phyloP scores from a whole-genome alignment of 768 basidiomycete species.

The Leccinum aurantiacum region DNA sequence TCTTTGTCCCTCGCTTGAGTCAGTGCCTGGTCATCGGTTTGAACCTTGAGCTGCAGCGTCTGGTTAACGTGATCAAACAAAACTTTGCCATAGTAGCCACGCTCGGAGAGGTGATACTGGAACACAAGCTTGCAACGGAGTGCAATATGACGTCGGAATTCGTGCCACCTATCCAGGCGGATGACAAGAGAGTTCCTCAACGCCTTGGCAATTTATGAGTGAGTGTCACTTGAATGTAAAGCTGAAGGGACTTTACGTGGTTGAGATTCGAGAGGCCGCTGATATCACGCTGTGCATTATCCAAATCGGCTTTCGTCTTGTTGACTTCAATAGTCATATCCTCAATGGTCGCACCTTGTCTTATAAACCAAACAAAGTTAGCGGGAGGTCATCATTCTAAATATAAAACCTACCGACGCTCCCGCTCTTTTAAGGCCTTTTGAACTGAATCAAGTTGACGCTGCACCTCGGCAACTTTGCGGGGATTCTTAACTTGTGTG shows the following conservation, averaged over 20 bases:
- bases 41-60: slow-evolving; percentile 71
- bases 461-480: slow-evolving; percentile 55
- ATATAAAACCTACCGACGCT: slow-evolving; percentile 48
- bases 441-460: slow-evolving; percentile 62
- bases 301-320: slow-evolving; percentile 56
- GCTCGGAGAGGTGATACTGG: slow-evolving; percentile 74
- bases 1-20: slow-evolving; percentile 78
- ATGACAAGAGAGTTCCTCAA: slow-evolving; percentile 62
- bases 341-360: slow-evolving; percentile 76
- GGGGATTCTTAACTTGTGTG: slow-evolving; percentile 53
- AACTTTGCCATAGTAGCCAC: slow-evolving; percentile 89
- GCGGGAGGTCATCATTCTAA: background rate
- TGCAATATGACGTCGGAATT: slow-evolving; percentile 88
- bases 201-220: slow-evolving; percentile 44
- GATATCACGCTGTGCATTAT: slow-evolving; percentile 61
- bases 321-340: slow-evolving; percentile 74
- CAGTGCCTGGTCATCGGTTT: slow-evolving; percentile 75
- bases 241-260: slow-evolving; percentile 45
- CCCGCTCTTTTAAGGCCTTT: slow-evolving; percentile 63
- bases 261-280: slow-evolving; percentile 64
- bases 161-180: slow-evolving; percentile 77
- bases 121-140: slow-evolving; percentile 84
- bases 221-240: background rate
- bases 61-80: slow-evolving; percentile 74
- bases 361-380: slow-evolving; percentile 27